These are phyloP conservation scores for Lasiodiplodia citricola DNA, from an alignment of 2,329 filamentous ascomycete species.

Conservation along the genomic window DNA sequence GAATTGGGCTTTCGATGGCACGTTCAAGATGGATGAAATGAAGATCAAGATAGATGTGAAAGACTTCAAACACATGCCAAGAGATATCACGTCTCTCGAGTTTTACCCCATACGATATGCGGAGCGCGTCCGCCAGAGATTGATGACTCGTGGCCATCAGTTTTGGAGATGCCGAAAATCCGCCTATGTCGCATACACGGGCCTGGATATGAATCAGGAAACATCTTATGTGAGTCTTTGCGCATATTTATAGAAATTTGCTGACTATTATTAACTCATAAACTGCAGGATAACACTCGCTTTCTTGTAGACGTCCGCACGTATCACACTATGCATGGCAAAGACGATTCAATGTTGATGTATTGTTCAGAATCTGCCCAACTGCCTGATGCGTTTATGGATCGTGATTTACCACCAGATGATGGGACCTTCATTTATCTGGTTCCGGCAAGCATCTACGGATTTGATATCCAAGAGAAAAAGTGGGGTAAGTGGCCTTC, in stretches of 20 bases:
- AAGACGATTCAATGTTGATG: slow-evolving; percentile 28
- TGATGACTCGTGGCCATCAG: neutral
- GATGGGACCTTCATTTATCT: neutral
- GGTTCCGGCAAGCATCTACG: neutral
- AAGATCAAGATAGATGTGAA: neutral
- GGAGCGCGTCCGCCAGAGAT: neutral
- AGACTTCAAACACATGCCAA: neutral
- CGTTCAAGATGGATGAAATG: neutral
- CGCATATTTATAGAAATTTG: too few species aligned
- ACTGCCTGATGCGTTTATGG: neutral
- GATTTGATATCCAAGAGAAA: neutral
- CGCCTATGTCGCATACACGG: neutral
- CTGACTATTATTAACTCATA: too few species aligned
- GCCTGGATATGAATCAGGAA: neutral
- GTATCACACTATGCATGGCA: neutral
- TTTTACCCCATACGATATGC: neutral
- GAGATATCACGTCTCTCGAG: neutral
- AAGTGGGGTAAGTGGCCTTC: neutral
- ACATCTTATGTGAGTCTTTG: neutral
- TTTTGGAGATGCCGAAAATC: neutral
- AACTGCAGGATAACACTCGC: neutral
- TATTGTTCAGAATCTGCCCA: neutral
- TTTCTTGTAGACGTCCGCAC: neutral
- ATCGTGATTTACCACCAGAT: neutral
- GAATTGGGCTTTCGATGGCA: neutral